Percentiles rank a stretch among this genome's conserved stretches.
These are phyloP conservation scores for Hyphopichia wangnamkhiaoensis DNA, from an alignment of 1,139 yeast species.

Conservation along the genomic window DNA sequence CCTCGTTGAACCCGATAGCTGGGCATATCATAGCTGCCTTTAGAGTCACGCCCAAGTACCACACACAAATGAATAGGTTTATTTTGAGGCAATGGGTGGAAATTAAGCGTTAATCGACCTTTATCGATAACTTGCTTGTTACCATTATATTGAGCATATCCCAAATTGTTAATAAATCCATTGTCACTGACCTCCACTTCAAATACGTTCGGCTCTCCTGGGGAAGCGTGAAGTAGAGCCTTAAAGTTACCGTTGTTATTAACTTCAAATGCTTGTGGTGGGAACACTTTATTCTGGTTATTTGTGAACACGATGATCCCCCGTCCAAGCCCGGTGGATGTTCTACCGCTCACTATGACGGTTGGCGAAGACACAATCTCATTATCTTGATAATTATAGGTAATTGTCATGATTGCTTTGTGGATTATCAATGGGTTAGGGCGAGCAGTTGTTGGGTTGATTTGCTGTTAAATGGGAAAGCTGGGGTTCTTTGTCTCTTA, in stretches of 20 bases:
- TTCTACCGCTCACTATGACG: conserved; percentile 37
- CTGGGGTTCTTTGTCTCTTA: no score
- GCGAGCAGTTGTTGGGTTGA: background rate
- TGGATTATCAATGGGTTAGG: background rate
- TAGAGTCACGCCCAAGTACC: conserved; percentile 76
- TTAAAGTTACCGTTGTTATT: conserved; percentile 66
- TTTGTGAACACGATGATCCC: conserved; percentile 38
- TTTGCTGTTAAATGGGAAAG: background rate
- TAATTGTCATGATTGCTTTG: conserved; percentile 22
- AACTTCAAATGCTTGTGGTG: conserved; percentile 72
- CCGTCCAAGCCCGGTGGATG: conserved; percentile 15
- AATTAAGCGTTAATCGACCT: conserved; percentile 40
- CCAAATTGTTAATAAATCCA: conserved; percentile 28
- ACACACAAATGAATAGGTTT: conserved; percentile 83
- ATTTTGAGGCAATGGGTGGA: conserved; percentile 61
- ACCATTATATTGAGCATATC: conserved; percentile 26
- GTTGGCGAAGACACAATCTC: conserved; percentile 48
- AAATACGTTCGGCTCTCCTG: conserved; percentile 56
- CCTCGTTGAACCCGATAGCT: conserved; percentile 46
- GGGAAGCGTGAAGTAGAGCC: conserved; percentile 68
- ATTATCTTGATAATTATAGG: conserved; percentile 34
- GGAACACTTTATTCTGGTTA: conserved; percentile 53
- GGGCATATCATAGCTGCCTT: conserved; percentile 74
- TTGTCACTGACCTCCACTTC: conserved; percentile 24
- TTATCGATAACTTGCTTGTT: conserved; percentile 24